Base-by-base conservation (phyloP, 2,329 filamentous ascomycete genomes). In the Pleomassaria siparia region DNA sequence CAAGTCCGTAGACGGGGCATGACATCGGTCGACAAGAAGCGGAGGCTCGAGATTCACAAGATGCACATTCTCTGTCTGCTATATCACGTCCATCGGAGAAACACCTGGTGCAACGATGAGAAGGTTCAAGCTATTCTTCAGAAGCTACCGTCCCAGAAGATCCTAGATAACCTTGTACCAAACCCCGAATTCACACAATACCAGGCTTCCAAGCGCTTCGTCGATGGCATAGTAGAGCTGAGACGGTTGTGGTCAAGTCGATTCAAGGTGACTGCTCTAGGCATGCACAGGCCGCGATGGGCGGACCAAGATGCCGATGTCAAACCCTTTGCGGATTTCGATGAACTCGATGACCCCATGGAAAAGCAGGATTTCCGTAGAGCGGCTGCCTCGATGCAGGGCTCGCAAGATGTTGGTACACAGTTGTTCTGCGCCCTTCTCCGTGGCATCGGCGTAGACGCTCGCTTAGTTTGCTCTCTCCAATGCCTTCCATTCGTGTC, bases 361-460 rank as follows among this genome's bases (percentile, higher is more conserved):
- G 87, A 90, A 22, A 85, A 81, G 49, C 73, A 78, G 0, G 89
- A 95, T 54, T 97, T 97, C 59, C 77, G 80, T 3, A 76, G 78
- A 29, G 85, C 88, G 24, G 89, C 91, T 0, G 79, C 76, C 50
- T 81, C 74, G 4, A 71, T 95, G 15, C 76, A 84, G 54, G 95
- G 92, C 0, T 97, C 92, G 8, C 83, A 91, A 54, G 94, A 99
- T 67, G 79, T 95, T 9, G 94, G 91, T 0, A 88, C 90, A 1
- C 91, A 97, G 66, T 70, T 99, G 0, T 96, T 95, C 62, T 97
- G 94, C 67, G 88, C 91, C 2, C 72, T 97, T 25, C 77, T 99
- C 3, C 85, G 94, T 15, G 82, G 84, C n/a, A 83, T 81, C n/a
- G 91, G 89, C 2, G 83, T 97, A 6, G 84, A 90, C 53, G 80